Conservation (phyloP, 805 yeast species). For the Saccharomyces eubayanus region DNA sequence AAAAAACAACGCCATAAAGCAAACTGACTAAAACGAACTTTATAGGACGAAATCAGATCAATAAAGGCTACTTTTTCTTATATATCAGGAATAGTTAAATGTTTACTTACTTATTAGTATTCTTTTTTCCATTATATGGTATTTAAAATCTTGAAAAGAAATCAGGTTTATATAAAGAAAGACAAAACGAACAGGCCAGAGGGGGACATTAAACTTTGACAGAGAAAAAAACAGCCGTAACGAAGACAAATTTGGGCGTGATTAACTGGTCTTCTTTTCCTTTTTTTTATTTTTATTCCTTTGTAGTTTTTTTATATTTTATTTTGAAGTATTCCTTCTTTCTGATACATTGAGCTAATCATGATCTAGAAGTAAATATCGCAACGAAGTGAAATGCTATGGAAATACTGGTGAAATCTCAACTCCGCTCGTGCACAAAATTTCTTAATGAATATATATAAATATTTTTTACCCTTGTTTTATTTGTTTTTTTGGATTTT, state of each 20-base stretch:
- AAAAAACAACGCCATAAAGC: background rate
- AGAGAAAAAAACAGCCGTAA: background rate
- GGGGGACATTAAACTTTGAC: background rate
- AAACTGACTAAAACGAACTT: background rate
- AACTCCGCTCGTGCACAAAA: background rate
- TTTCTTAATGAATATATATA: background rate
- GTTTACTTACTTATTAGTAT: background rate
- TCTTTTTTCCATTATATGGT: background rate
- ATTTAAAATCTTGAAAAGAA: background rate
- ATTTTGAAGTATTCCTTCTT: background rate
- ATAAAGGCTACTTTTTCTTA: background rate
- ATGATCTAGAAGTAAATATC: background rate
- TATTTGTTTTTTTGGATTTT: background rate
- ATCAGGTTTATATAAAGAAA: background rate
- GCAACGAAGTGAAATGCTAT: background rate
- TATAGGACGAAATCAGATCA: background rate
- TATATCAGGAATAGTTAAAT: background rate
- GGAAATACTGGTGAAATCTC: background rate
- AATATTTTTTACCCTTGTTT: background rate
- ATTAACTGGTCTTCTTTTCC: background rate
- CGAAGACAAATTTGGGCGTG: background rate
- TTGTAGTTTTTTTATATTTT: background rate
- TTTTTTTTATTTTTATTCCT: background rate
- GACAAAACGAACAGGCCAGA: background rate
- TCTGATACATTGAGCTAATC: background rate